These are phyloP conservation scores for Mortierella sp. DNA, from an alignment of 371 early-diverging fungal species.

Conservation along the genomic window DNA sequence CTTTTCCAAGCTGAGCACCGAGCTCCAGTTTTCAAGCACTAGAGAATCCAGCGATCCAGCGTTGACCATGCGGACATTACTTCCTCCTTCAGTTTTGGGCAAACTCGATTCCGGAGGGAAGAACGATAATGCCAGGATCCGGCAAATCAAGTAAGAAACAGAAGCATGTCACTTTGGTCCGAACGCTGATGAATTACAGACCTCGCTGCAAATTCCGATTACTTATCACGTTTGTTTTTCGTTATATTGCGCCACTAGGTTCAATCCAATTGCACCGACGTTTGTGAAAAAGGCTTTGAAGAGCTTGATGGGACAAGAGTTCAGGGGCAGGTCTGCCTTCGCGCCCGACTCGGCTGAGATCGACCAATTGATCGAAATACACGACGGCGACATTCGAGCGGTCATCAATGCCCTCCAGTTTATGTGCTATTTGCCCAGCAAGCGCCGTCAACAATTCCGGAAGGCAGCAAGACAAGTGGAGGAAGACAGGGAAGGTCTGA, in stretches of 20 bases:
- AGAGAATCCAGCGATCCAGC: slow-evolving; percentile 40
- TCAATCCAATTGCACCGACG: slow-evolving; percentile 70
- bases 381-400: slow-evolving; percentile 67
- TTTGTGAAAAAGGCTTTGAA: slow-evolving; percentile 65
- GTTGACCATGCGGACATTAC: slow-evolving; percentile 40
- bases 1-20: slow-evolving; percentile 51
- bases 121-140: slow-evolving; percentile 23
- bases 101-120: slow-evolving; percentile 36
- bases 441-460: slow-evolving; percentile 21
- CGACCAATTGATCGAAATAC: slow-evolving; percentile 52
- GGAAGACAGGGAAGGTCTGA: slow-evolving; percentile 17
- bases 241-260: slow-evolving; percentile 35
- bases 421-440: slow-evolving; percentile 31
- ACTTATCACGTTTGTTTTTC: neutral
- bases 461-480: slow-evolving; percentile 7
- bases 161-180: too few relatives aligned
- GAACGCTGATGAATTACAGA: neutral
- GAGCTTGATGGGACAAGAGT: slow-evolving; percentile 58
- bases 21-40: slow-evolving; percentile 37
- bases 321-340: slow-evolving; percentile 13
- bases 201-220: slow-evolving; percentile 14
- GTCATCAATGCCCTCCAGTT: slow-evolving; percentile 71
- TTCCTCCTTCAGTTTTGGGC: slow-evolving; percentile 33
- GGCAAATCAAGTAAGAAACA: slow-evolving; percentile 38
- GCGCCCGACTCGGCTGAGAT: slow-evolving; percentile 32